Evolutionary conservation across 768 basidiomycete genomes (phyloP).

Genomic region (Leccinum disarticulatum): DNA sequence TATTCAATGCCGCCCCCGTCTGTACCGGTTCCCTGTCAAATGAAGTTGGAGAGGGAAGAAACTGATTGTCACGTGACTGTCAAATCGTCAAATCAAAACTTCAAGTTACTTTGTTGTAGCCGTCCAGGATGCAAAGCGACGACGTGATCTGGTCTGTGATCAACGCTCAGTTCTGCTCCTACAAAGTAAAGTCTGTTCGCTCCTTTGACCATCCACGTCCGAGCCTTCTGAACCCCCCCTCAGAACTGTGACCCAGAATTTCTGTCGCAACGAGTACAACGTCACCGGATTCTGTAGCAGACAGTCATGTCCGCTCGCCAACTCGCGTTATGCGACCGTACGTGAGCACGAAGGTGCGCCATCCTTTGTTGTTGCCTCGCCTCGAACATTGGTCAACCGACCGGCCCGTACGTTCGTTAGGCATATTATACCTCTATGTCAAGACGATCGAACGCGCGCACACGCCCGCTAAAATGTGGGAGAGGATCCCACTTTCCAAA

Average conservation of each 20-base stretch:
- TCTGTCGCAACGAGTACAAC: slow-evolving; percentile 99
- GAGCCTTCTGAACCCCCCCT: slow-evolving; percentile 6
- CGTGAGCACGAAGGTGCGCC: slow-evolving; percentile 85
- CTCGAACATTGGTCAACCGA: neutral
- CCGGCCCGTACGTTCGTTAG: slow-evolving; percentile 37
- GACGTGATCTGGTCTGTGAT: slow-evolving; percentile 98
- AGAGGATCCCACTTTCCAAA: slow-evolving; percentile 86
- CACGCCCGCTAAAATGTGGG: slow-evolving; percentile 97
- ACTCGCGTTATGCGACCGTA: slow-evolving; percentile 97
- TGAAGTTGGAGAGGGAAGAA: neutral
- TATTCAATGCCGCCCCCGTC: too few species aligned
- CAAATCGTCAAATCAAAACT: slow-evolving; percentile 1
- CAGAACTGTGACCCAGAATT: slow-evolving; percentile 94
- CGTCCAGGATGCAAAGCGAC: slow-evolving; percentile 77
- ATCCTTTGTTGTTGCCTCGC: neutral
- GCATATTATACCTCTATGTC: slow-evolving; percentile 87
- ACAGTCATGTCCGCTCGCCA: slow-evolving; percentile 97
- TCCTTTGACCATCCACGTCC: neutral
- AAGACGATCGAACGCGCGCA: slow-evolving; percentile 99
- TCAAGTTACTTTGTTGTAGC: neutral
- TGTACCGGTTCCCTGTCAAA: too few species aligned
- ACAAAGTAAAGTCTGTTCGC: slow-evolving; percentile 92
- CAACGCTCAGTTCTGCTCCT: slow-evolving; percentile 94
- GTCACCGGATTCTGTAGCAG: slow-evolving; percentile 94
- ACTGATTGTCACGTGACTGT: slow-evolving; percentile 16